Evolutionary conservation across 2,329 filamentous ascomycete species (phyloP).

Genomic region (Stemphylium beticola): DNA sequence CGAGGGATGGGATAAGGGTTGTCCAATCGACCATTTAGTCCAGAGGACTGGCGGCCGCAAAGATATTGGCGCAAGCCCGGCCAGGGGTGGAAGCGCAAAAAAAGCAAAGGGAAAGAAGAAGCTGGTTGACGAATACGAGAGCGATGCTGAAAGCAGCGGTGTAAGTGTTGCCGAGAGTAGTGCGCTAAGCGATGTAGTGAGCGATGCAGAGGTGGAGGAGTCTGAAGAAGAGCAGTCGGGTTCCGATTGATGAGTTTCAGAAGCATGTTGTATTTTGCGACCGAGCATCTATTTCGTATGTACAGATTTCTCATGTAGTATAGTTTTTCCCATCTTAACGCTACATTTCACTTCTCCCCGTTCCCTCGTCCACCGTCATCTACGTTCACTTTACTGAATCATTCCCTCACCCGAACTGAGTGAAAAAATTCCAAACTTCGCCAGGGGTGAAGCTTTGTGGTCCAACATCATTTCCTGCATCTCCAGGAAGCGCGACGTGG

Average conservation of each 20-base stretch:
- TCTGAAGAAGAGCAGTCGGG: conserved; percentile 8
- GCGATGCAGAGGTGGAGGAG: conserved; percentile 32
- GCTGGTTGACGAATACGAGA: conserved; percentile 29
- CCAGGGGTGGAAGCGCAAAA: conserved; percentile 21
- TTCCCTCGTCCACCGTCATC: neutral
- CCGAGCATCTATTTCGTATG: conserved; percentile 1
- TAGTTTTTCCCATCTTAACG: neutral
- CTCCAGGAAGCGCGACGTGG: conserved; percentile 28
- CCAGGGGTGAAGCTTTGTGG: conserved; percentile 30
- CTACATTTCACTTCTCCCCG: neutral
- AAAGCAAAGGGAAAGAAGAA: conserved; percentile 23
- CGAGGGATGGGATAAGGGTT: conserved; percentile 68
- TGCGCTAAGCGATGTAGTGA: conserved; percentile 33
- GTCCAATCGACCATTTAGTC: conserved; percentile 69
- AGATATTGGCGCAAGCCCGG: conserved; percentile 31
- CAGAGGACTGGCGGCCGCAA: conserved; percentile 63
- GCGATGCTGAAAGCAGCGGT: conserved; percentile 30
- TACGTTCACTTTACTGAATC: neutral
- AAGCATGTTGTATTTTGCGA: neutral
- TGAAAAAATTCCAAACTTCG: conserved; percentile 44
- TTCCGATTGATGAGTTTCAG: neutral
- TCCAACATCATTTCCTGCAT: conserved; percentile 15
- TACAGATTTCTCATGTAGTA: neutral
- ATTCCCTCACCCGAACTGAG: conserved; percentile 18
- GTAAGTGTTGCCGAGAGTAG: conserved; percentile 20